These are phyloP conservation scores for Magnusiomyces suaveolens DNA, from an alignment of 1,139 yeast species.

Conservation along the genomic window DNA sequence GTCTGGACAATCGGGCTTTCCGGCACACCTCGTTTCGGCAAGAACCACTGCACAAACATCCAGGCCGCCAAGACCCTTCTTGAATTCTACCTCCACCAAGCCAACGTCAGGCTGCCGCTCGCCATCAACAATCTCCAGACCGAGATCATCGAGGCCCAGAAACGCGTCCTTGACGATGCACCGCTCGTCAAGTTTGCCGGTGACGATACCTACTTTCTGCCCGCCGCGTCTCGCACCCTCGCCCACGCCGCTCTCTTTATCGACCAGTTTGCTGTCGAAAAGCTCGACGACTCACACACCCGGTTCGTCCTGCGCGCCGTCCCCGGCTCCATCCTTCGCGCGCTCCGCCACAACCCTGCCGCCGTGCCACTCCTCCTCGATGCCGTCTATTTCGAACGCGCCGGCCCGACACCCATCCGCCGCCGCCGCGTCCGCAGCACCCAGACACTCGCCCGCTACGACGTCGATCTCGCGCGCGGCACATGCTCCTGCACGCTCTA, in stretches of 20 bases:
- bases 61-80: background rate
- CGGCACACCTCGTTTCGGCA: background rate
- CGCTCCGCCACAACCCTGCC: background rate
- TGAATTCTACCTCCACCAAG: background rate
- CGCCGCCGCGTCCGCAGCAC: background rate
- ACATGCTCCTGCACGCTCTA: conserved; percentile 3
- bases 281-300: background rate
- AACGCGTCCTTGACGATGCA: background rate
- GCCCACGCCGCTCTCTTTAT: conserved; percentile 4
- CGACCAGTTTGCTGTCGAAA: background rate
- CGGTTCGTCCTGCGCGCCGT: background rate
- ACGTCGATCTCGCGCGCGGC: background rate
- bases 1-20: conserved; percentile 1
- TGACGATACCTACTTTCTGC: background rate
- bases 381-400: background rate
- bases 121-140: conserved; percentile 3
- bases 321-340: background rate
- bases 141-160: background rate
- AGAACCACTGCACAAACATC: background rate
- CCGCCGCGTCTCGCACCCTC: conserved; percentile 1
- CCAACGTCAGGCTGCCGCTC: background rate
- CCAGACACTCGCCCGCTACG: background rate
- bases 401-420: background rate
- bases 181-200: background rate
- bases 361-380: background rate